Evolutionary conservation across 1,284 basidiomycete genomes (phyloP).

Genomic region (Apiotrichum mycotoxinovorans): DNA sequence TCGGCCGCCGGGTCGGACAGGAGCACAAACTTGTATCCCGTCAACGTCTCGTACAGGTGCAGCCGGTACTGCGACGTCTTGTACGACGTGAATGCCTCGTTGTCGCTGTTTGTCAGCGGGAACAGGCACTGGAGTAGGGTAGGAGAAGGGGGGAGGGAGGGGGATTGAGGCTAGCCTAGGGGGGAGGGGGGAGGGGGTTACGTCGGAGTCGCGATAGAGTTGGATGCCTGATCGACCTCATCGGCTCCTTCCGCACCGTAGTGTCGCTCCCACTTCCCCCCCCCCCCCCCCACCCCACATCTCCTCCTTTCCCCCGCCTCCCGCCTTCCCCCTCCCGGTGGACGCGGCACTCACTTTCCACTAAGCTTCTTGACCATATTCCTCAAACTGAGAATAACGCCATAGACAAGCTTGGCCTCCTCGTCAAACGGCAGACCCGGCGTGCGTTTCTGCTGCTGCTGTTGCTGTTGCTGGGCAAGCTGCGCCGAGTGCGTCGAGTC

Average conservation of each 20-base stretch:
- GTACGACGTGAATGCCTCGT: constrained; percentile 88
- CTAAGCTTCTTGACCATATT: constrained; percentile 95
- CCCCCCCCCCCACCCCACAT: too few relatives aligned
- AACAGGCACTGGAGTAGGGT: background rate
- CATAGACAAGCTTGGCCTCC: constrained; percentile 96
- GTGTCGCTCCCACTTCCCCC: too few relatives aligned
- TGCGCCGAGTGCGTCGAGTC: background rate
- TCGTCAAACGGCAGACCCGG: constrained; percentile 81
- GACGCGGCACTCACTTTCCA: constrained; percentile 59
- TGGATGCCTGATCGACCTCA: too few relatives aligned
- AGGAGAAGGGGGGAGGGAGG: background rate
- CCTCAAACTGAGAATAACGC: constrained; percentile 83
- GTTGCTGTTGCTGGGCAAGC: background rate
- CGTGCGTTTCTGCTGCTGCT: constrained; percentile 4
- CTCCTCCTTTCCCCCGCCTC: background rate
- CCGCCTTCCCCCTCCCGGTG: too few relatives aligned
- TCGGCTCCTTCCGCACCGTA: too few relatives aligned
- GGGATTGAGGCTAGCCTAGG: too few relatives aligned
- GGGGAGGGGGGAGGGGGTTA: too few relatives aligned
- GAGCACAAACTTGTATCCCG: constrained; percentile 93
- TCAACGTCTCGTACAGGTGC: constrained; percentile 85
- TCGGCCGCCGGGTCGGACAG: constrained; percentile 81
- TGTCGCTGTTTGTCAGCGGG: constrained; percentile 59
- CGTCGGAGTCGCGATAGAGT: too few relatives aligned
- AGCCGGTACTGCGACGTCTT: constrained; percentile 89